Evolutionary conservation across 2,329 filamentous ascomycete species (phyloP).

Genomic region (Aureobasidium sp.): DNA sequence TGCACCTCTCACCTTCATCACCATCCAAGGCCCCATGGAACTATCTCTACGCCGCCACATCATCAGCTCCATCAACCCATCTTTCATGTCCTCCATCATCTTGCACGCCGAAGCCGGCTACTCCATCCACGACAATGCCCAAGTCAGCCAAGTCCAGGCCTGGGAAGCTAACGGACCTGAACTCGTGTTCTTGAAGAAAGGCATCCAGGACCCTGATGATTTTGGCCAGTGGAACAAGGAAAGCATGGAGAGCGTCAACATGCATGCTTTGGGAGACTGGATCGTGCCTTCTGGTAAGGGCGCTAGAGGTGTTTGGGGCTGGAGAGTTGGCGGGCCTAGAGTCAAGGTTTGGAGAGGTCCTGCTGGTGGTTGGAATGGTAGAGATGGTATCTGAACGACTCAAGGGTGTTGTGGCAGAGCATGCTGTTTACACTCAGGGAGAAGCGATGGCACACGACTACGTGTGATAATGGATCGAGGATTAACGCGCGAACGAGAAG

Average conservation of each 20-base stretch:
- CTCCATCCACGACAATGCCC: background rate
- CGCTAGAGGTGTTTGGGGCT: background rate
- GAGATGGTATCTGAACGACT: background rate
- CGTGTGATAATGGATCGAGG: background rate
- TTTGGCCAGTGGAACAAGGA: background rate
- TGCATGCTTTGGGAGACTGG: background rate
- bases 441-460: background rate
- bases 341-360: background rate
- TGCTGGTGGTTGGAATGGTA: background rate
- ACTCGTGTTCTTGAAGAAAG: background rate
- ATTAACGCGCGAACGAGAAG: background rate
- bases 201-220: background rate
- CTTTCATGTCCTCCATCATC: background rate
- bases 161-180: background rate
- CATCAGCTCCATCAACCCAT: background rate
- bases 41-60: constrained; percentile 1
- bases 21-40: constrained; percentile 7
- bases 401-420: background rate
- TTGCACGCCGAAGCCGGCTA: background rate
- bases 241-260: background rate
- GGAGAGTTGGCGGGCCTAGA: background rate
- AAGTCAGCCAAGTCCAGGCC: background rate
- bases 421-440: background rate
- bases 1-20: background rate
- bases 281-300: background rate